Conservation (phyloP, 768 basidiomycete species). For the Trametes gibbosa region DNA sequence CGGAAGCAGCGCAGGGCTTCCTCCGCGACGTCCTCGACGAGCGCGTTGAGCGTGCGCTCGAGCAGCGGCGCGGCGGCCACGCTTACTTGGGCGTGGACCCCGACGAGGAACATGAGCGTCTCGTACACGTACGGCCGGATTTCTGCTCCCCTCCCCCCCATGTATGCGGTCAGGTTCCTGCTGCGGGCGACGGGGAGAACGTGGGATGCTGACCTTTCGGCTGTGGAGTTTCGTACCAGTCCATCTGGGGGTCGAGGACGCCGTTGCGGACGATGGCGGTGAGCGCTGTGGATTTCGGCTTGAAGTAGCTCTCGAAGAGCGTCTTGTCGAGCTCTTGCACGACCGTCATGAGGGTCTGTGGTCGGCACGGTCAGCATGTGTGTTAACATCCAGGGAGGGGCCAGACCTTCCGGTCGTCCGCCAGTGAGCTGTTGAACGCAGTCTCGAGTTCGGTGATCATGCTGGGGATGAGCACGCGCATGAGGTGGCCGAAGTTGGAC, state of each 20-base stretch:
- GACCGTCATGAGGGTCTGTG: constrained; percentile 69
- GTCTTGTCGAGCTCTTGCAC: constrained; percentile 83
- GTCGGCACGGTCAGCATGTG: not conserved
- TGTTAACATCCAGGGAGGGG: not conserved
- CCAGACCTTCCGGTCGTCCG: constrained; percentile 67
- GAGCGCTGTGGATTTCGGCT: constrained; percentile 72
- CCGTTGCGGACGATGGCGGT: constrained; percentile 71
- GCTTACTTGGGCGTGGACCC: constrained; percentile 88
- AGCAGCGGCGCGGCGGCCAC: constrained; percentile 76
- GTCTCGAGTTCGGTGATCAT: constrained; percentile 81
- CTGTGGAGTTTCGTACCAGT: constrained; percentile 93
- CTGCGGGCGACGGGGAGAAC: not conserved
- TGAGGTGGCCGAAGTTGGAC: constrained; percentile 82
- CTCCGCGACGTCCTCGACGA: constrained; percentile 80
- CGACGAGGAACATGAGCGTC: constrained; percentile 82
- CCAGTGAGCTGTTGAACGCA: constrained; percentile 67
- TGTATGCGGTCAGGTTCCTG: not conserved
- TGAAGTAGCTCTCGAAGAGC: constrained; percentile 85
- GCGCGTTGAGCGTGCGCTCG: constrained; percentile 73
- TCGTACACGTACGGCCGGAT: constrained; percentile 95
- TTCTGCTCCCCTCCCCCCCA: too few relatives aligned
- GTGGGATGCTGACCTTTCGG: constrained; percentile 65
- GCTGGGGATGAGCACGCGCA: constrained; percentile 64
- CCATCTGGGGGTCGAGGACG: constrained; percentile 76
- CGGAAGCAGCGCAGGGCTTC: constrained; percentile 85